Evolutionary conservation across 169 alveolate species (phyloP).

Genomic region (Cryptosporidium muris): DNA sequence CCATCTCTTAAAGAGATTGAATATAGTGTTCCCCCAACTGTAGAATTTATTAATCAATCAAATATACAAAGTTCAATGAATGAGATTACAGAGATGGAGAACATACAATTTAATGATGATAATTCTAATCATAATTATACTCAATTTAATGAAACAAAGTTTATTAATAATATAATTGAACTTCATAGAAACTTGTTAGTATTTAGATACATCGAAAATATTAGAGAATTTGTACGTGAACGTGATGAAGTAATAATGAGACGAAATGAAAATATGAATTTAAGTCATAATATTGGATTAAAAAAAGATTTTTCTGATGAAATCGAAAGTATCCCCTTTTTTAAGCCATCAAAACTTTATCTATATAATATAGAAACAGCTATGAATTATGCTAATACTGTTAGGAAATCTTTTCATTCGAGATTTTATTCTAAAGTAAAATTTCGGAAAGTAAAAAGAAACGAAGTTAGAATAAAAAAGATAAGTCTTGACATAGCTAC

Average conservation of each 20-base stretch:
- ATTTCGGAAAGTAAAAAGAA: neutral
- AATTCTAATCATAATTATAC: neutral
- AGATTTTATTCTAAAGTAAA: slow-evolving; percentile 14
- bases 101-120: neutral
- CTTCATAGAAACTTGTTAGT: slow-evolving; percentile 18
- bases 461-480: neutral
- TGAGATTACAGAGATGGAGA: neutral
- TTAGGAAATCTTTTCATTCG: neutral
- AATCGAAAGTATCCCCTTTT: slow-evolving; percentile 30
- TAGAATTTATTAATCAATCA: neutral
- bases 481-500: neutral
- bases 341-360: slow-evolving; percentile 8
- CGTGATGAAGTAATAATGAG: slow-evolving; percentile 21
- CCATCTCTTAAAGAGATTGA: slow-evolving; percentile 13
- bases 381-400: neutral
- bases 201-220: slow-evolving; percentile 15
- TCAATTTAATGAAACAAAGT: neutral
- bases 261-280: neutral
- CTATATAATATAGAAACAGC: neutral
- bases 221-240: slow-evolving; percentile 24
- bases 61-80: no score
- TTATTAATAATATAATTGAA: neutral
- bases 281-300: neutral
- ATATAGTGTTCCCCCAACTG: neutral
- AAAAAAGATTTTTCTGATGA: neutral